Evolutionary conservation across 139 green algal species (phyloP).

Genomic region (Chlamydomonas sp.): DNA sequence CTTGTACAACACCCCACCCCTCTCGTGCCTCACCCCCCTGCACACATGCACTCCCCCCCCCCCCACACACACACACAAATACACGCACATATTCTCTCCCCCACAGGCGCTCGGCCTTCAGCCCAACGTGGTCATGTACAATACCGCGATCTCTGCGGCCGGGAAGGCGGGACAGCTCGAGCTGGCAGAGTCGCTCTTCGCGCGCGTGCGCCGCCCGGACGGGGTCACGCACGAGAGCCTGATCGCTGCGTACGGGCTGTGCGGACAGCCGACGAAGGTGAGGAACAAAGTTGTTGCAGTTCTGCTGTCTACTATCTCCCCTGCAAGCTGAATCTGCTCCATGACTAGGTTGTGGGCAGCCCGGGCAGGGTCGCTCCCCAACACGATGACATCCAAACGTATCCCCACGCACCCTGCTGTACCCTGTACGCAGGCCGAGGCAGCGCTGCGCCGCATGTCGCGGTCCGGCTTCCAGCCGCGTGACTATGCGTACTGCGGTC

Average conservation of each 20-base stretch:
- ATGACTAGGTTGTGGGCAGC: too few species aligned
- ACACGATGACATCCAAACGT: too few species aligned
- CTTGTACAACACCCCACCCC: too few species aligned
- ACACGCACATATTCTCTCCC: too few species aligned
- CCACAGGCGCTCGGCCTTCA: slow-evolving; percentile 43
- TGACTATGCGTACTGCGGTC: slow-evolving; percentile 72
- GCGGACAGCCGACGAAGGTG: slow-evolving; percentile 33
- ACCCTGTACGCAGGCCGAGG: slow-evolving; percentile 43
- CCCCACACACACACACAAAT: too few species aligned
- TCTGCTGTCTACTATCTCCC: background rate
- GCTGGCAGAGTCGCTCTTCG: slow-evolving; percentile 58
- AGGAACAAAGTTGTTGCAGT: background rate
- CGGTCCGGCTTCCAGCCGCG: slow-evolving; percentile 32
- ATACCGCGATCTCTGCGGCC: slow-evolving; percentile 70
- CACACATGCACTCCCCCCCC: too few species aligned
- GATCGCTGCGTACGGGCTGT: slow-evolving; percentile 67
- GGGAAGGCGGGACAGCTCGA: slow-evolving; percentile 59
- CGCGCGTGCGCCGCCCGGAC: slow-evolving; percentile 37
- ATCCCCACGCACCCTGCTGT: background rate
- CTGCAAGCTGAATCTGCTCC: too few species aligned
- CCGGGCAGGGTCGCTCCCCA: too few species aligned
- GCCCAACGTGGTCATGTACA: slow-evolving; percentile 73
- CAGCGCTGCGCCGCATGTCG: slow-evolving; percentile 28
- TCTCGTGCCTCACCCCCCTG: too few species aligned
- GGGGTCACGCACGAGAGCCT: slow-evolving; percentile 67